A percentile compares a stretch with the other conserved stretches of the same genome.
Conservation (phyloP, 2,329 filamentous ascomycete genomes). For the Arthrobotrys entomopaga region DNA sequence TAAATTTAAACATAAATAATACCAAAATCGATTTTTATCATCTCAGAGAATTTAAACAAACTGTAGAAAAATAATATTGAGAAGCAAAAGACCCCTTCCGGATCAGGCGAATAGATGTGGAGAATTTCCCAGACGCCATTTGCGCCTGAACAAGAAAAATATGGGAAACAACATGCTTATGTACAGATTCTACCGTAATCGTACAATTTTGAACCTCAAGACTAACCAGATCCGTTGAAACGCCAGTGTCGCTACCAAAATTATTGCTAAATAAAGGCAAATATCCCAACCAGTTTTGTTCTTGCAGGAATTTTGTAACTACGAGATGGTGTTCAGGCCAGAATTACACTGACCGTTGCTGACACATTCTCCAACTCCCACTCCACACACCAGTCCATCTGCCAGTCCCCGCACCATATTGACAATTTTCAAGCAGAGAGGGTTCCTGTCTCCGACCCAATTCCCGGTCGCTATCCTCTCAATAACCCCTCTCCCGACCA, state of each 20-base stretch:
- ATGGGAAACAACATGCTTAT: neutral
- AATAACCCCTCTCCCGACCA: constrained; percentile 49
- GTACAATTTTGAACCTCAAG: constrained; percentile 32
- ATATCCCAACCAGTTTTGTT: no score
- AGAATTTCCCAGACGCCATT: constrained; percentile 4
- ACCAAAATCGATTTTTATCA: no score
- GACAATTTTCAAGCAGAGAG: constrained; percentile 51
- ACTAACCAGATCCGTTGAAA: constrained; percentile 10
- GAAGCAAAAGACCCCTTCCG: no score
- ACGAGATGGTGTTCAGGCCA: constrained; percentile 45
- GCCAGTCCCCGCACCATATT: constrained; percentile 48
- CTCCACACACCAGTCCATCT: constrained; percentile 46
- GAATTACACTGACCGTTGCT: constrained; percentile 39
- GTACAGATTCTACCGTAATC: constrained; percentile 11
- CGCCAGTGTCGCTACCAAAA: constrained; percentile 18
- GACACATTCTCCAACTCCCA: constrained; percentile 50
- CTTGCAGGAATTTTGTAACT: neutral
- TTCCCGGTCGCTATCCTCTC: constrained; percentile 49
- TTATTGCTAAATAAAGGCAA: neutral
- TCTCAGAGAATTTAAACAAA: no score
- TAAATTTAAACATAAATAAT: constrained; percentile 1
- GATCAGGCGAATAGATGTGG: neutral
- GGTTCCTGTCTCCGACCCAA: constrained; percentile 51
- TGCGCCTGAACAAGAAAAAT: constrained; percentile 7
- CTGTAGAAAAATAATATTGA: no score